Percentiles rank a stretch among this genome's conserved stretches.
These are phyloP conservation scores for Nothopassalora personata DNA, from an alignment of 2,329 filamentous ascomycete genomes.

Conservation along the genomic window DNA sequence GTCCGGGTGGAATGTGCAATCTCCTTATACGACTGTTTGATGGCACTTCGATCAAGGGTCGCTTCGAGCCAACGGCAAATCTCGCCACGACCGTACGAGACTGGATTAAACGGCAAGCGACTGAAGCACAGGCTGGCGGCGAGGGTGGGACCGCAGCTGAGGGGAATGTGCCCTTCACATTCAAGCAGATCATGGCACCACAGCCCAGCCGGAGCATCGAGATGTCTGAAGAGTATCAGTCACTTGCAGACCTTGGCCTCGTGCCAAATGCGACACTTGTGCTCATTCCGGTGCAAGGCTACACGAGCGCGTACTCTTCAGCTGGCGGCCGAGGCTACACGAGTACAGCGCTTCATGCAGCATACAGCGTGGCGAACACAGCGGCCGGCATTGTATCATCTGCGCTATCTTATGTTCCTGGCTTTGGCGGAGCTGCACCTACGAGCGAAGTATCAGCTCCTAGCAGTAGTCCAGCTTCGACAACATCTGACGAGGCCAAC, in stretches of 20 bases:
- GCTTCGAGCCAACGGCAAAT: conserved; percentile 58
- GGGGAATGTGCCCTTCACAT: conserved; percentile 59
- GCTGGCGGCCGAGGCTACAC: conserved; percentile 28
- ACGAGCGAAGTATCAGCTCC: conserved; percentile 7
- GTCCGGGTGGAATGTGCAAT: conserved; percentile 24
- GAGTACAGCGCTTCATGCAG: conserved; percentile 19
- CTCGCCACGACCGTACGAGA: conserved; percentile 62
- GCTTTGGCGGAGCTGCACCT: conserved; percentile 16
- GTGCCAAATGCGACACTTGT: conserved; percentile 77
- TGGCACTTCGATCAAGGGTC: conserved; percentile 69
- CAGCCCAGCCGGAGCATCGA: conserved; percentile 69
- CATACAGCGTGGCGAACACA: conserved; percentile 15
- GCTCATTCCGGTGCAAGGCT: conserved; percentile 64
- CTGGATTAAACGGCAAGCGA: conserved; percentile 63
- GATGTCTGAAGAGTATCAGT: conserved; percentile 65
- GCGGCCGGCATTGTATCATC: conserved; percentile 19
- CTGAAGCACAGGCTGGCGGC: conserved; percentile 2
- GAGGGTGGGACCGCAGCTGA: conserved; percentile 40
- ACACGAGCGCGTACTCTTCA: conserved; percentile 53
- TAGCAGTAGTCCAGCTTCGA: not conserved
- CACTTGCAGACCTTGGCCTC: conserved; percentile 64
- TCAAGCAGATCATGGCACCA: conserved; percentile 78
- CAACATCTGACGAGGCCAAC: not conserved
- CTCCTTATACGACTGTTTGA: conserved; percentile 80
- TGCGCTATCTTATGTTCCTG: conserved; percentile 18